Base-by-base conservation (phyloP, 352 stramenopile genomes). In the Phytopythium sindhum region DNA sequence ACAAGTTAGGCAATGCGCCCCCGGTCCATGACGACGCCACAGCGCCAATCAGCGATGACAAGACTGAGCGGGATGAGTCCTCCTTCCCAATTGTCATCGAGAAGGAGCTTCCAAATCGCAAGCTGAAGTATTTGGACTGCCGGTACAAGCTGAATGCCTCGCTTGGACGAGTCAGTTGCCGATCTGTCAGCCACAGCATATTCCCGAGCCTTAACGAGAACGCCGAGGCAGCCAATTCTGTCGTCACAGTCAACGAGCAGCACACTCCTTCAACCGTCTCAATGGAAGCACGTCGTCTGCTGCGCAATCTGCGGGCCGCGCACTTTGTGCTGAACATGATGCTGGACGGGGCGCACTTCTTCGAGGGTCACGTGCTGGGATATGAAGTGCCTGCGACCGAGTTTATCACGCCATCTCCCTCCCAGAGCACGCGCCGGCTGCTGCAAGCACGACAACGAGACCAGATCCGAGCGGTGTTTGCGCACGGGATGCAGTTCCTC, bases 321-420 rank as follows among this genome's bases (percentile, higher is more conserved):
- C 69, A 89, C 44, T 83, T 88, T 57, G 77, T 88, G 11, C 57
- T 89, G 15, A 83, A 70, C 23, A 89, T 92, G 77, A 71, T 92
- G 56, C 65, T 76, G 23, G 81, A 89, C 70, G 83, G 83, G 11
- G 80, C 79, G 15, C 81, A 92, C 60, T 88, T 89, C 51, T 92
- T 85, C 23, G 79, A 89, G 55, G 77, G 76, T 0, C 78, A 90
- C 57, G 48, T 80, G 29, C 61, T 53, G 3, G 50, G 57, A 39
- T 56, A 55, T 47, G 60, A 57, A 29, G 67, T 61, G 12, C 55
- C 35, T 8, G 28, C 39, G 35, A 51, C 55, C 7, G 55, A 61
- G 28, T 61, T 61, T 2, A 7, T 24, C 1, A 51, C 26, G 7
- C 23, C 26, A 19, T 59, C 31, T 24, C 35, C 26, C 10, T 51